phyloP scores from a whole-genome alignment of 2,329 filamentous ascomycete genomes.

The Elsinoe perseae region DNA sequence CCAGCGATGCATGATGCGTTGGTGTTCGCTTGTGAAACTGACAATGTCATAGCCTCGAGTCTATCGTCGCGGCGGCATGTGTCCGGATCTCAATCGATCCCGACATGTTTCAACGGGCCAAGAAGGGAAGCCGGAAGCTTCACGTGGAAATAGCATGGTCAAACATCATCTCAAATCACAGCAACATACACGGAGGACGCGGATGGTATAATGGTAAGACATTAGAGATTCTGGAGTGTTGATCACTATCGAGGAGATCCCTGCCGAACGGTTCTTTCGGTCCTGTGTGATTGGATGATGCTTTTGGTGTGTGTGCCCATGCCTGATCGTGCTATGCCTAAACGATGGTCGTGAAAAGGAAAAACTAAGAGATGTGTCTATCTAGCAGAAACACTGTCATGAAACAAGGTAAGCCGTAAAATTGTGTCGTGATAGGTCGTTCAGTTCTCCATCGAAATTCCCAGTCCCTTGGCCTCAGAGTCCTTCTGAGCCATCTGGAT shows the following conservation, averaged over 20 bases:
- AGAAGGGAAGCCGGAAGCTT: background rate
- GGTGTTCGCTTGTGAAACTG: background rate
- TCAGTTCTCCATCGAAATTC: conserved; percentile 10
- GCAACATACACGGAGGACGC: background rate
- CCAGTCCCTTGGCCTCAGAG: background rate
- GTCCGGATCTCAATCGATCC: background rate
- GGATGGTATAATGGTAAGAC: background rate
- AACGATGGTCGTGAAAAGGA: background rate
- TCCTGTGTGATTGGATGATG: background rate
- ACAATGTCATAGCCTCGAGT: background rate
- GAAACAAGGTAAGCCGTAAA: background rate
- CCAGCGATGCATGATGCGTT: background rate
- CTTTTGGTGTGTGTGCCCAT: background rate
- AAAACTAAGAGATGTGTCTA: background rate
- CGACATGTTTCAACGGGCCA: background rate
- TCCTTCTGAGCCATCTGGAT: conserved; percentile 13
- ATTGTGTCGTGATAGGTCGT: background rate
- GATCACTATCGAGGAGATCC: conserved; percentile 1
- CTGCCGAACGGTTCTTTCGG: background rate
- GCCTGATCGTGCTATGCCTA: background rate
- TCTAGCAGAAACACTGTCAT: conserved; percentile 6
- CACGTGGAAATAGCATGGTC: background rate
- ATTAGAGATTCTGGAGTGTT: background rate
- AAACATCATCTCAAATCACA: background rate
- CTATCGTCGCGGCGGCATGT: background rate